Base-by-base conservation (phyloP, 148 eudicot species). In the Pharnaceum exiguum region DNA sequence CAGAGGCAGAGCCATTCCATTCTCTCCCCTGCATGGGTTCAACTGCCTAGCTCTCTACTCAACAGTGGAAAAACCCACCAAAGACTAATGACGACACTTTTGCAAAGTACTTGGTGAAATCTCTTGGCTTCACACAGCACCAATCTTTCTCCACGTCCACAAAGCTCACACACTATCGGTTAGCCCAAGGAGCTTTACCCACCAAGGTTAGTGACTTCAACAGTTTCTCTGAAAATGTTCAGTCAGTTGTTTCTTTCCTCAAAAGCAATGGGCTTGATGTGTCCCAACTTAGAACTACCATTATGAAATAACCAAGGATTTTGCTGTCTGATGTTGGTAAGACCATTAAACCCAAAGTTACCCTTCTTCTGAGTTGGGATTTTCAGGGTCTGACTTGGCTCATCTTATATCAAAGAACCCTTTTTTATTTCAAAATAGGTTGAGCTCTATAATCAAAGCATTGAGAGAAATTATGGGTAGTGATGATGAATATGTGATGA, bases 331-430 rank as follows among this genome's bases (percentile, higher is more conserved):
- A 59, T 23, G 71, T 65, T 10, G 60, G 65, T 33, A 50, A 36
- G 63, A 72, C 74, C 71, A 73, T 72, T 26, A 57, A 54, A 26
- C 81, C 81, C 36, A 77, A 77, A 57, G 15, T 68, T 19, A 46
- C 60, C 53, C 63, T 52, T 59, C 60, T 77, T 40, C 43, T 37
- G 55, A 37, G 0, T 9, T 71, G 4, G 74, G 80, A 1, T 33
- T 72, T 23, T 49, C 71, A 50, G 71, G 74, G 33, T 26, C 51
- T 24, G 66, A 56, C 5, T 31, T 77, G 21, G 61, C 40, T 18
- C 21, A 21, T 27, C 37, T 61, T 16, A 27, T 77, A 12, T 51
- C 53, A 23, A 0, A 3, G 2, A 21, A 43, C 15, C 71, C 71
- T 32, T 15, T 15, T 5, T 25, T 60, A 35, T 44, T 38, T 10